Base-by-base conservation (phyloP, 2,329 filamentous ascomycete genomes). In the Epichloe glyceriae region DNA sequence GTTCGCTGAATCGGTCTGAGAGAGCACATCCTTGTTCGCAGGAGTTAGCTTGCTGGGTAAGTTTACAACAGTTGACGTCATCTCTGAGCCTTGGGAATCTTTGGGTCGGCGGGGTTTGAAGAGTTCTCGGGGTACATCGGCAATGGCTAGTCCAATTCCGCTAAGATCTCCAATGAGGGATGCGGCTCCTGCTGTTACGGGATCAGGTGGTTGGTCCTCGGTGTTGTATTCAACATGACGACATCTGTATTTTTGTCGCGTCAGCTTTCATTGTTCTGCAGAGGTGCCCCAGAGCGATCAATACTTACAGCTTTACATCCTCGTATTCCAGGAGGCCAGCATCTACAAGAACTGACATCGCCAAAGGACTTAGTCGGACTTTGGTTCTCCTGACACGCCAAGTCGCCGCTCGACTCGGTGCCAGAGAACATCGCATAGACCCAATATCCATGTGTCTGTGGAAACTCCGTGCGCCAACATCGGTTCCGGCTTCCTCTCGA, bases 121-220 rank as follows among this genome's bases (percentile, higher is more conserved):
- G 5, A 82, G 64, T 52, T 80, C 75, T 17, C 75, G 67, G 2
- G 80, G 80, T 57, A 83, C 76, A 60, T 95, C 88, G 1, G 86
- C 86, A 40, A 95, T 75, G 1, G 88, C 87, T 77, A 94, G 85
- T 60, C 86, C 79, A 52, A 96, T 83, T 39, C 79, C 85, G 26
- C 85, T 82, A 45, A 93, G 73, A n/a, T 90, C 91, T 5, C 86
- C 85, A n/a, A 95, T 71, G 1, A 96, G 68, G 0, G 89, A 87
- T 43, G 81, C 79, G 0, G 88, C 82, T 15, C 82, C 86, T 19
- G 87, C 88, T 14, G 85, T 82, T 22, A 94, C 78, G 0, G 88
- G 88, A 56, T 93, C 88, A 60, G 79, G 82, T 0, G 88, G 88
- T 43, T 89, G 85, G 34, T 85, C 80, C 52, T 88, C 85, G 0